Base-by-base conservation (phyloP, 345 rosid species). In the Gossypium ekmanianum region DNA sequence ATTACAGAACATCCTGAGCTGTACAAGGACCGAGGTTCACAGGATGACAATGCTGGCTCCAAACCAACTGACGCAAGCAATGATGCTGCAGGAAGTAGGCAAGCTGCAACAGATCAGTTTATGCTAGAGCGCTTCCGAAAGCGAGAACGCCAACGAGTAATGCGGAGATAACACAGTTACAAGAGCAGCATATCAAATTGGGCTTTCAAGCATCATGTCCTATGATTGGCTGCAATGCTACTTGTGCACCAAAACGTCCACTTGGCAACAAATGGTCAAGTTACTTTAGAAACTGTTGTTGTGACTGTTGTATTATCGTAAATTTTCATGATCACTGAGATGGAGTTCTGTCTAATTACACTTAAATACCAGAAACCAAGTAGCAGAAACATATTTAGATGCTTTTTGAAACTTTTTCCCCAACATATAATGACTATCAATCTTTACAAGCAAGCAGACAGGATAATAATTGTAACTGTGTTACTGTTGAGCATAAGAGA, bases 101-200 rank as follows among this genome's bases (percentile, higher is more conserved):
- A 90, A 86, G 99, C 98, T 77, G 99, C 99, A 50, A 95, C 99
- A 4, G 99, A 95, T 78, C 80, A 93, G 78, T 82, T 93, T 81
- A 93, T 90, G 96, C 77, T 95, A 72, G 92, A 95, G 74, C 93
- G 97, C 18, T 95, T 95, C 78, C 88, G 97, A n/a, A 95, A 94
- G 84, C 87, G 97, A 76, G 97, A 95, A 80, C 92, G 99, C 51
- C 87, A 95, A 77, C 85, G 98, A 7, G 96, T 83, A 27, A 95
- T 93, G 98, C 79, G 98, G 76, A 91, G 99, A 89, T 94, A 74
- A 61, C 29, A 2, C 11, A 2, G 11, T 44, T 29, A 12, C 71
- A 51, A 64, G 62, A 11, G 29, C 64, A 47, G 20, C 71, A 45
- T 66, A 48, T 18, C 58, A 41, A 51, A 29, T 8, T 26, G 54